phyloP scores from a whole-genome alignment of 2,329 filamentous ascomycete genomes.

The Talaromyces sp. region DNA sequence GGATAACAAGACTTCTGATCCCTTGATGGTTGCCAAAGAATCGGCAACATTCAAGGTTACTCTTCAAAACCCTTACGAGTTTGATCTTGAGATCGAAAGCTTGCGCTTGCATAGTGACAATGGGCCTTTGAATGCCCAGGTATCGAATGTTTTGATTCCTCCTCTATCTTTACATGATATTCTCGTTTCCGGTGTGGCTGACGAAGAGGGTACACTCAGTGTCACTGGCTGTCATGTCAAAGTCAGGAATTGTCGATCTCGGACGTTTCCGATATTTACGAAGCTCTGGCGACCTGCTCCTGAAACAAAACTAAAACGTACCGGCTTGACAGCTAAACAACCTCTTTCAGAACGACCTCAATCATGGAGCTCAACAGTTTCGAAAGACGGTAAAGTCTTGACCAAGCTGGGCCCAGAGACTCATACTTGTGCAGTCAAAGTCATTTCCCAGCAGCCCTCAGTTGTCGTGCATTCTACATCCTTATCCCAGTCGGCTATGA shows the following conservation, averaged over 20 bases:
- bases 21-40: conserved; percentile 73
- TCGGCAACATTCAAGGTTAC: conserved; percentile 71
- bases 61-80: conserved; percentile 89
- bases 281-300: conserved; percentile 67
- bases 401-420: conserved; percentile 30
- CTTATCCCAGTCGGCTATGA: conserved; percentile 76
- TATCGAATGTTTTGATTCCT: conserved; percentile 64
- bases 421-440: conserved; percentile 53
- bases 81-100: conserved; percentile 83
- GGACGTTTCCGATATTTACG: conserved; percentile 77
- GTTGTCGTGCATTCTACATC: conserved; percentile 70
- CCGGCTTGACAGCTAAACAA: conserved; percentile 58
- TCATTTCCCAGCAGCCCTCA: conserved; percentile 74
- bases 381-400: conserved; percentile 28
- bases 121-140: conserved; percentile 61
- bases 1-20: conserved; percentile 52
- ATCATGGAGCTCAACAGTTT: conserved; percentile 39
- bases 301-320: conserved; percentile 70
- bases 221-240: conserved; percentile 75
- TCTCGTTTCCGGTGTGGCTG: conserved; percentile 64
- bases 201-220: conserved; percentile 60
- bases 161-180: conserved; percentile 79
- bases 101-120: conserved; percentile 71
- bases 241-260: conserved; percentile 73
- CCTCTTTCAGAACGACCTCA: conserved; percentile 41